Evolutionary conservation across 2,329 filamentous ascomycete species (phyloP).

Genomic region (Monosporascus sp.): DNA sequence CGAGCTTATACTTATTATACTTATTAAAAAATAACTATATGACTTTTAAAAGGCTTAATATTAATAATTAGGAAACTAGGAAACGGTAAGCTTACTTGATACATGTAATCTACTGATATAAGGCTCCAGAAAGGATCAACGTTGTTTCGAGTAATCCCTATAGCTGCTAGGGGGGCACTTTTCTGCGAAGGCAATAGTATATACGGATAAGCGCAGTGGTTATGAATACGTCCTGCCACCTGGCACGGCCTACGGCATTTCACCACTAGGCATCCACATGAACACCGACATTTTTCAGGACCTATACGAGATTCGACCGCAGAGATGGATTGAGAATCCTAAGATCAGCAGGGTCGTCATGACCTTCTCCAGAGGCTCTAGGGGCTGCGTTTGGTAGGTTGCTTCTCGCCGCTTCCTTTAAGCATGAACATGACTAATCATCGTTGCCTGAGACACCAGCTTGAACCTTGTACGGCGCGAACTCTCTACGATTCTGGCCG

Average conservation of each 20-base stretch:
- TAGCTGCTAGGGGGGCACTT: too few species aligned
- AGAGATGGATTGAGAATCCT: slow-evolving; percentile 22
- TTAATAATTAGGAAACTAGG: too few species aligned
- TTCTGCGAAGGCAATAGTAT: too few species aligned
- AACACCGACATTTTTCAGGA: slow-evolving; percentile 14
- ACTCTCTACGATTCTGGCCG: slow-evolving; percentile 14
- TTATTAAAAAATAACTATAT: too few species aligned
- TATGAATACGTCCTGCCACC: slow-evolving; percentile 11
- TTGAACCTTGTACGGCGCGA: slow-evolving; percentile 15
- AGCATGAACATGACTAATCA: neutral
- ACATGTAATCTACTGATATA: too few species aligned
- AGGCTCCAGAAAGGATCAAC: too few species aligned
- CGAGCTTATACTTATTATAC: too few species aligned
- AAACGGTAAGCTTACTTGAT: too few species aligned
- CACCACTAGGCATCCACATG: slow-evolving; percentile 10
- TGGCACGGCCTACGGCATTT: slow-evolving; percentile 6
- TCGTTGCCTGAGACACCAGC: neutral
- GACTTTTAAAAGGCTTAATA: too few species aligned
- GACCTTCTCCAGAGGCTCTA: slow-evolving; percentile 12
- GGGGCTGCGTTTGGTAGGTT: slow-evolving; percentile 20
- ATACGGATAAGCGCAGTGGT: slow-evolving; percentile 9
- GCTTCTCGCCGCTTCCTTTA: neutral
- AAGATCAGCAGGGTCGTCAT: slow-evolving; percentile 5
- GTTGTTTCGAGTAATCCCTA: too few species aligned
- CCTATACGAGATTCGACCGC: slow-evolving; percentile 11